A percentile compares a stretch with the other conserved stretches of the same genome.
Evolutionary conservation across 2,329 filamentous ascomycete genomes (phyloP).

Genomic region (Fusarium mangiferae): DNA sequence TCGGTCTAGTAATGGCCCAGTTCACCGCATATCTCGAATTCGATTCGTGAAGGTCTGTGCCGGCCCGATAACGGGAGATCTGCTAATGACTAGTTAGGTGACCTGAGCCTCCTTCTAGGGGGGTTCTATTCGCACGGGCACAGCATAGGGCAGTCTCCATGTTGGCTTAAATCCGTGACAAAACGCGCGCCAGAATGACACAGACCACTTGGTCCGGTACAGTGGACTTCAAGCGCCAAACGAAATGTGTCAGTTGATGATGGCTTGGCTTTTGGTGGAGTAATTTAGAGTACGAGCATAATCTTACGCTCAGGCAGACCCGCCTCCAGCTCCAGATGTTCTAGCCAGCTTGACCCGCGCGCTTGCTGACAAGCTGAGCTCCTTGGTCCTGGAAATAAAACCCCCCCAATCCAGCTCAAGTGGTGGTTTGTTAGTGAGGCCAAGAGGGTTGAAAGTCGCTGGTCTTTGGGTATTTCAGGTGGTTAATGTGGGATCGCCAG

Average conservation of each 20-base stretch:
- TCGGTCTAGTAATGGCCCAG: conserved; percentile 20
- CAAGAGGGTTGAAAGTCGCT: conserved; percentile 22
- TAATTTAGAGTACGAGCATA: conserved; percentile 18
- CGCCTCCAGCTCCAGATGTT: conserved; percentile 30
- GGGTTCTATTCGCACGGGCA: conserved; percentile 20
- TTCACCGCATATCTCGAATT: conserved; percentile 40
- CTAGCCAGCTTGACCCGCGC: conserved; percentile 6
- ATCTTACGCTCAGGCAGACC: conserved; percentile 31
- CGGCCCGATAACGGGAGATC: conserved; percentile 42
- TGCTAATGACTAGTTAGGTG: conserved; percentile 25
- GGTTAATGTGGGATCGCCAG: conserved; percentile 40
- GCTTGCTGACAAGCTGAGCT: conserved; percentile 18
- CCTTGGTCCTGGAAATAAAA: background rate
- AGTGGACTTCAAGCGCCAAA: conserved; percentile 18
- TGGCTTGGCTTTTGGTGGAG: conserved; percentile 20
- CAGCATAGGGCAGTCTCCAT: conserved; percentile 16
- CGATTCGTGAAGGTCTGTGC: conserved; percentile 27
- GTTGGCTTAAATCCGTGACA: conserved; percentile 19
- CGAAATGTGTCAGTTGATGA: conserved; percentile 41
- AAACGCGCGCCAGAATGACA: conserved; percentile 32
- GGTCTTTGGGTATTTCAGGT: background rate
- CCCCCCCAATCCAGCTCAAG: background rate
- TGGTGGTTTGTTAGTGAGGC: conserved; percentile 26
- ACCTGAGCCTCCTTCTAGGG: conserved; percentile 18
- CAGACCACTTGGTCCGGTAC: conserved; percentile 27